Evolutionary conservation across 495 filamentous ascomycete genomes (phyloP).

Genomic region (Penicillium ucsense): DNA sequence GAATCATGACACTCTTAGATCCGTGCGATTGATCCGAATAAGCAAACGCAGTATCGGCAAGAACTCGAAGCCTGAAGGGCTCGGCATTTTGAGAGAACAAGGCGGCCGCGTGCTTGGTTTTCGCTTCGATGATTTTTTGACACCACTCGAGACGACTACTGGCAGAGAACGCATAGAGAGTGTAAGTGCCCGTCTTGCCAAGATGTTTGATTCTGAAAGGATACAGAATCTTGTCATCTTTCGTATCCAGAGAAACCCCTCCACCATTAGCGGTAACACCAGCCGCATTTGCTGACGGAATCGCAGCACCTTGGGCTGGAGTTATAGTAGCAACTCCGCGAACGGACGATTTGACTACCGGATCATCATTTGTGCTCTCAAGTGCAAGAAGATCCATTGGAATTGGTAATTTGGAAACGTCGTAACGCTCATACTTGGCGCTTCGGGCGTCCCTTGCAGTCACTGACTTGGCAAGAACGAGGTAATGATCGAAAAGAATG

Average conservation of each 20-base stretch:
- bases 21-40: constrained; percentile 54
- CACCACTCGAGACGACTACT: constrained; percentile 81
- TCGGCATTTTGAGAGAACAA: constrained; percentile 90
- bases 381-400: constrained; percentile 93
- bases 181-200: constrained; percentile 74
- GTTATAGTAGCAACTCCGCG: constrained; percentile 60
- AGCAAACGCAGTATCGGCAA: constrained; percentile 86
- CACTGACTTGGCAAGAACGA: constrained; percentile 82
- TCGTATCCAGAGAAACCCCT: constrained; percentile 44
- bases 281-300: constrained; percentile 53
- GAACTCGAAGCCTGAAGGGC: constrained; percentile 83
- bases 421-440: constrained; percentile 74
- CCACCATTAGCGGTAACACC: constrained; percentile 35
- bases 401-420: constrained; percentile 93
- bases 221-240: constrained; percentile 76
- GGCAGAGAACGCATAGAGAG: constrained; percentile 68
- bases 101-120: constrained; percentile 82
- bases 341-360: constrained; percentile 69
- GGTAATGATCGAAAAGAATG: constrained; percentile 91
- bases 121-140: constrained; percentile 84
- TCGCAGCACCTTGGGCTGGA: constrained; percentile 38
- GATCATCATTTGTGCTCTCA: constrained; percentile 84
- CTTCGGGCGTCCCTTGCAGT: constrained; percentile 54
- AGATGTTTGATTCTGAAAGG: constrained; percentile 96
- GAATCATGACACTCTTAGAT: constrained; percentile 55